Evolutionary conservation across 2,329 filamentous ascomycete species (phyloP), one percentile per base, ranked within the genome.

Genomic region (Claviceps africana): DNA sequence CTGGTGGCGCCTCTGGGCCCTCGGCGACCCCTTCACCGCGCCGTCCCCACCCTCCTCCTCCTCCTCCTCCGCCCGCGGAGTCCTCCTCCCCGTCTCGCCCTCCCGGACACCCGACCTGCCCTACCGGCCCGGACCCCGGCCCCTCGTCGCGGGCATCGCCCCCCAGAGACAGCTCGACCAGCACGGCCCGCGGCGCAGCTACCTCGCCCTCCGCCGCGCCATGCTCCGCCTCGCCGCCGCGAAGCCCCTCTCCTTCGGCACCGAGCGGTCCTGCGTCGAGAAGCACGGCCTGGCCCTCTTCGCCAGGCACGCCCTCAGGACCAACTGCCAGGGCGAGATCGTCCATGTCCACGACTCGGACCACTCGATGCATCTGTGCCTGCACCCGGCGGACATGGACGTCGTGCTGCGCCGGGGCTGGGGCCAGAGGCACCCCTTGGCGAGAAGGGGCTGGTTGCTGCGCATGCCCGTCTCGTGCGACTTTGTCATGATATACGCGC

Each of bases 401-500:
- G 72, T 83, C 50, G 76, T 93, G 19, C 69, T 95, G 25, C 76
- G 82, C 58, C 81, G 80, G 56, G 86, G 87, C 1, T 94, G 88
- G 88, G 89, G 85, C 1, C 82, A 94, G 69, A 69, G 79, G 33
- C 81, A 83, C 57, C 81, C 78, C 1, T 67, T 89, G 51, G 82
- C 86, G 8, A 78, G 79, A 60, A 82, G 80, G 51, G 79, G 80
- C 44, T 82, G 79, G 72, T 76, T 83, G 30, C 50, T 68, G 56
- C 72, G 74, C 55, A 76, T 80, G 61, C 85, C 85, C 49, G 81
- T 93, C 52, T 86, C 87, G 0, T 70, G 74, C 3, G 83, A 85
- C 43, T 94, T 94, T 65, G 72, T 88, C 53, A 82, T 94, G 80
- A 73, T 94, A 4, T 95, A 95, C 68, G 86, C 88, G 19, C 88